A percentile compares a stretch with the other conserved stretches of the same genome.
Conservation (phyloP, 495 filamentous ascomycete species). For the Tuber umbilicatum region DNA sequence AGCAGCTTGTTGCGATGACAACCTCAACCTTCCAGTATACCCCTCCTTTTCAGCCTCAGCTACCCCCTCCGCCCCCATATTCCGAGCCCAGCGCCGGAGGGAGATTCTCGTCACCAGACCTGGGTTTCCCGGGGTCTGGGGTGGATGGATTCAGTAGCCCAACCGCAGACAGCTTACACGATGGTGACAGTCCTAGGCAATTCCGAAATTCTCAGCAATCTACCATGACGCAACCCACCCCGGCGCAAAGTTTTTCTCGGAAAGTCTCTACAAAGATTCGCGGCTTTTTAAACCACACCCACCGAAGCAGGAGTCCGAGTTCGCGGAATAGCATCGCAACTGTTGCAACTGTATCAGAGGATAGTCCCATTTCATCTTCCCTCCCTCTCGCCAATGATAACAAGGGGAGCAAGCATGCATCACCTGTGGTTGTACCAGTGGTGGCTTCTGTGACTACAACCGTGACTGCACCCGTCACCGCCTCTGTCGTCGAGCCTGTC, state of each 20-base stretch:
- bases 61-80: background rate
- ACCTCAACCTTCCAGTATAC: slow-evolving; percentile 3
- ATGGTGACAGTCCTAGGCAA: slow-evolving; percentile 5
- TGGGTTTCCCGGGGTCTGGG: background rate
- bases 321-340: slow-evolving; percentile 19
- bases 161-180: slow-evolving; percentile 4
- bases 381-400: slow-evolving; percentile 6
- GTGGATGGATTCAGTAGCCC: background rate
- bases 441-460: background rate
- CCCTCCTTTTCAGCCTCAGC: slow-evolving; percentile 3
- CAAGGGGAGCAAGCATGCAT: slow-evolving; percentile 18
- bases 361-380: slow-evolving; percentile 1
- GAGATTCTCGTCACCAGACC: background rate
- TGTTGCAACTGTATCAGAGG: slow-evolving; percentile 16
- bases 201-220: slow-evolving; percentile 3
- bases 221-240: slow-evolving; percentile 11
- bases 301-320: slow-evolving; percentile 28
- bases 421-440: slow-evolving; percentile 18
- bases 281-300: slow-evolving; percentile 24
- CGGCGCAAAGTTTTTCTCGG: slow-evolving; percentile 32
- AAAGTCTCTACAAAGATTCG: slow-evolving; percentile 37
- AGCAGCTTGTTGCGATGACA: slow-evolving; percentile 3
- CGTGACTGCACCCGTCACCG: background rate
- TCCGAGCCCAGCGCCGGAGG: background rate
- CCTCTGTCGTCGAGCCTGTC: background rate